Conservation (phyloP, 139 green algal genomes). For the Astrephomene gubernaculifera region DNA sequence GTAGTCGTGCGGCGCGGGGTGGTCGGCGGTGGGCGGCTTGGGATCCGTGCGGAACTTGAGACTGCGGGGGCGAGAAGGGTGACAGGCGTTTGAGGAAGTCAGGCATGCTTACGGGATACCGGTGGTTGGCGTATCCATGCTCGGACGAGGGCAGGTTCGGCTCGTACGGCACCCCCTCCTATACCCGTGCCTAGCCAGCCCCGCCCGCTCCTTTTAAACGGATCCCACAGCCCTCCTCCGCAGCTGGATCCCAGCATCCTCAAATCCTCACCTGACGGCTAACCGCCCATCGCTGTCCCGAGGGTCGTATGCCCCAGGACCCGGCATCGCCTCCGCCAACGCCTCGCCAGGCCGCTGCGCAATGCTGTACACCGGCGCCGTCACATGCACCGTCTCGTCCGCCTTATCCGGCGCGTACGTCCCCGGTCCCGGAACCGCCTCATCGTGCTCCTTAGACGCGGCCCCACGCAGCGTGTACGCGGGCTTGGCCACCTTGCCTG, state of each 20-base stretch:
- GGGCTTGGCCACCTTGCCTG: not conserved
- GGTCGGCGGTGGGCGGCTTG: not conserved
- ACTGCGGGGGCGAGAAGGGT: not conserved
- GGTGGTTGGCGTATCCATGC: no score
- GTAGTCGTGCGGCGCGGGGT: constrained; percentile 53
- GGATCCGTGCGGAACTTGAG: constrained; percentile 28
- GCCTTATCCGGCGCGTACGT: not conserved
- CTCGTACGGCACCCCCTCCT: no score
- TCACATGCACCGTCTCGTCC: not conserved
- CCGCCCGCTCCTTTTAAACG: no score
- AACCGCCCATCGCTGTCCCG: not conserved
- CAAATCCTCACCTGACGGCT: constrained; percentile 1
- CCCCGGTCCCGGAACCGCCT: constrained; percentile 27
- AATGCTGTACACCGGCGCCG: not conserved
- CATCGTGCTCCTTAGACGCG: not conserved
- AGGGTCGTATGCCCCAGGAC: constrained; percentile 13
- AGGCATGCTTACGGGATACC: no score
- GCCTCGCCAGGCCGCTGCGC: no score
- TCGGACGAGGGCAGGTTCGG: no score
- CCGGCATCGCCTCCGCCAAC: not conserved
- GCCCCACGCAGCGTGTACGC: constrained; percentile 8
- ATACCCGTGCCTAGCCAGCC: no score
- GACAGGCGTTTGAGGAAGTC: no score
- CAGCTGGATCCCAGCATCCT: no score
- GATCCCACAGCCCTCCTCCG: no score